Evolutionary conservation across 768 basidiomycete genomes (phyloP).

Genomic region (Suillus alpinus): DNA sequence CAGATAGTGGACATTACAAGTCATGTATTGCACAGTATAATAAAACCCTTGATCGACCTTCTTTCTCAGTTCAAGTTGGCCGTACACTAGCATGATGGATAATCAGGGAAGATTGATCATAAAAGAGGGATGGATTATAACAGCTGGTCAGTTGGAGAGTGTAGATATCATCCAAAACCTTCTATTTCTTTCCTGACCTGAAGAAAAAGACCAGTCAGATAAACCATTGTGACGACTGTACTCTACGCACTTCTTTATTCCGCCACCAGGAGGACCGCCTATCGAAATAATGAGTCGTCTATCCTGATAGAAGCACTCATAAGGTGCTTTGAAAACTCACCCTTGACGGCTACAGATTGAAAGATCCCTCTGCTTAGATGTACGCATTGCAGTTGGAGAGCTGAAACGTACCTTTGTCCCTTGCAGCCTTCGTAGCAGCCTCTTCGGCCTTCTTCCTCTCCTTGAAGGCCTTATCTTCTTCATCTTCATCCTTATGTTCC

Average conservation of each 20-base stretch:
- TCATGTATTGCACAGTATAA: no score
- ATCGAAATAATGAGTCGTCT: slow-evolving; percentile 3
- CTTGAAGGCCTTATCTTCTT: slow-evolving; percentile 73
- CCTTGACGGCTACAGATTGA: slow-evolving; percentile 27
- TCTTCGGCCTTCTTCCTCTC: slow-evolving; percentile 74
- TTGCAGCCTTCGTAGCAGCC: slow-evolving; percentile 69
- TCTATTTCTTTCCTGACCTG: slow-evolving; percentile 74
- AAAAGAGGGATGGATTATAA: neutral
- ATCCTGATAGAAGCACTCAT: slow-evolving; percentile 8
- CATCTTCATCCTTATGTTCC: slow-evolving; percentile 66
- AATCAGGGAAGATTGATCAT: neutral
- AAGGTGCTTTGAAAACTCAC: slow-evolving; percentile 14
- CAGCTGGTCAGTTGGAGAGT: neutral
- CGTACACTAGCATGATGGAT: neutral
- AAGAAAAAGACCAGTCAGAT: slow-evolving; percentile 8
- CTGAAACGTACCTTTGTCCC: slow-evolving; percentile 57
- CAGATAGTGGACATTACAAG: no score
- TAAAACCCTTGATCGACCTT: no score
- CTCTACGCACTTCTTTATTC: slow-evolving; percentile 81
- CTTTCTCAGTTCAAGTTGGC: no score
- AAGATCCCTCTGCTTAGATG: neutral
- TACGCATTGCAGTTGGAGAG: neutral
- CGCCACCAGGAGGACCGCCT: slow-evolving; percentile 70
- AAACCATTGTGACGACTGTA: slow-evolving; percentile 1
- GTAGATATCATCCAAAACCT: neutral